A percentile compares a stretch with the other conserved stretches of the same genome.
Conservation (phyloP, 2,329 filamentous ascomycete species). For the Diaporthe eres region DNA sequence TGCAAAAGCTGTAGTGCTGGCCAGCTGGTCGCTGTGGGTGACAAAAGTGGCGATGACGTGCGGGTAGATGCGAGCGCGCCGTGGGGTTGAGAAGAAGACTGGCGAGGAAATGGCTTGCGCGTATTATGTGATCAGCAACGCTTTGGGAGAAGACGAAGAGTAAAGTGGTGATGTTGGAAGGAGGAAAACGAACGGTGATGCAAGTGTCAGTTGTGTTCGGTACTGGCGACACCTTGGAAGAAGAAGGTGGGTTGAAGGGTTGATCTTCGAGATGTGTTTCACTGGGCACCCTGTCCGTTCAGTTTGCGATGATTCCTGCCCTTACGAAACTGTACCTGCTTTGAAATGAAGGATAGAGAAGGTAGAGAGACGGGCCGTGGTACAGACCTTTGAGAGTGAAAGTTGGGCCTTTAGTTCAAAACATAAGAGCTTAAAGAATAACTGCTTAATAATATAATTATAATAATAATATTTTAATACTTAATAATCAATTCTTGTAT, state of each 20-base stretch:
- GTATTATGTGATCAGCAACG: not conserved
- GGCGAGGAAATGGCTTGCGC: not conserved
- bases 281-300: no score
- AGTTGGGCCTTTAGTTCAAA: no score
- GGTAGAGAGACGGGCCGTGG: no score
- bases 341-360: no score
- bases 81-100: not conserved
- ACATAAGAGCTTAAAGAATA: no score
- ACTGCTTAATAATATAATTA: no score
- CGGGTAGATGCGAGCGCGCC: not conserved
- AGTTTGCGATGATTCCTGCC: no score
- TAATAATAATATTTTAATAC: no score
- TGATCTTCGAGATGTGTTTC: no score
- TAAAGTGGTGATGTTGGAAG: not conserved
- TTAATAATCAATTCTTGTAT: fast-evolving
- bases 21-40: not conserved
- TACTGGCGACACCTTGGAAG: not conserved
- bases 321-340: no score
- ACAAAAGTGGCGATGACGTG: not conserved
- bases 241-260: no score
- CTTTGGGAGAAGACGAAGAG: not conserved
- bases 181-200: not conserved
- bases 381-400: no score
- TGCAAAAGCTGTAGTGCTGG: not conserved
- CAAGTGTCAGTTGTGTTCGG: not conserved